A percentile compares a stretch with the other conserved stretches of the same genome.
Conservation (phyloP, 2,329 filamentous ascomycete genomes). For the Pseudogymnoascus sp. region DNA sequence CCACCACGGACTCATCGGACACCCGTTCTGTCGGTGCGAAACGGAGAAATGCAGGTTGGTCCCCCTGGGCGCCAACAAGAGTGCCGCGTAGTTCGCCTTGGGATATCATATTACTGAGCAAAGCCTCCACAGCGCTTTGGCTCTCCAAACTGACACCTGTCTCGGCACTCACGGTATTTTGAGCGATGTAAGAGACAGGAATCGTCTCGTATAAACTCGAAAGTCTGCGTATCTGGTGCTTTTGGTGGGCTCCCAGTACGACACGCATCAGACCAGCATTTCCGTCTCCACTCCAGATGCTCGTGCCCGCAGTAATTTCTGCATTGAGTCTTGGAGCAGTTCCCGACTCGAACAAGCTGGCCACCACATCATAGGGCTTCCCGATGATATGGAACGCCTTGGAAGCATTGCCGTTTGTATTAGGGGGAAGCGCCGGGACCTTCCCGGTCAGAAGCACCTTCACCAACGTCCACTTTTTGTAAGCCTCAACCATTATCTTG, state of each 20-base stretch:
- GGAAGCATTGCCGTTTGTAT: conserved; percentile 42
- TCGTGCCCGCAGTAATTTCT: conserved; percentile 51
- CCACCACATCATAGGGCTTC: conserved; percentile 63
- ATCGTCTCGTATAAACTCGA: conserved; percentile 60
- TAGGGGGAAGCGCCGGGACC: conserved; percentile 44
- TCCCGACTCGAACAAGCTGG: conserved; percentile 55
- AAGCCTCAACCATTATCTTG: conserved; percentile 76
- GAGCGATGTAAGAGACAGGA: conserved; percentile 43
- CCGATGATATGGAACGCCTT: conserved; percentile 50
- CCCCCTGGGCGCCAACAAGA: conserved; percentile 35
- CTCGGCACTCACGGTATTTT: conserved; percentile 44
- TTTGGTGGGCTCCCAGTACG: conserved; percentile 61
- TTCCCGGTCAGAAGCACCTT: conserved; percentile 63
- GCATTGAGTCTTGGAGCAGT: conserved; percentile 50
- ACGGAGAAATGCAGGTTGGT: conserved; percentile 39
- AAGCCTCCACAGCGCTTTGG: conserved; percentile 35
- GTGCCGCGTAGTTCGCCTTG: conserved; percentile 44
- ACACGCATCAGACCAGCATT: conserved; percentile 64
- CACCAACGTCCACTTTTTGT: conserved; percentile 83
- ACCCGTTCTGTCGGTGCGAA: conserved; percentile 38
- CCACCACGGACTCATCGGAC: conserved; percentile 43
- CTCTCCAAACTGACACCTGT: conserved; percentile 37
- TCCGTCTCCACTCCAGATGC: conserved; percentile 60
- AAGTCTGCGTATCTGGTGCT: conserved; percentile 66
- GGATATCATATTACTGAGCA: conserved; percentile 48